Evolutionary conservation across 2,329 filamentous ascomycete species (phyloP).

Genomic region (Stemphylium lycopersici): DNA sequence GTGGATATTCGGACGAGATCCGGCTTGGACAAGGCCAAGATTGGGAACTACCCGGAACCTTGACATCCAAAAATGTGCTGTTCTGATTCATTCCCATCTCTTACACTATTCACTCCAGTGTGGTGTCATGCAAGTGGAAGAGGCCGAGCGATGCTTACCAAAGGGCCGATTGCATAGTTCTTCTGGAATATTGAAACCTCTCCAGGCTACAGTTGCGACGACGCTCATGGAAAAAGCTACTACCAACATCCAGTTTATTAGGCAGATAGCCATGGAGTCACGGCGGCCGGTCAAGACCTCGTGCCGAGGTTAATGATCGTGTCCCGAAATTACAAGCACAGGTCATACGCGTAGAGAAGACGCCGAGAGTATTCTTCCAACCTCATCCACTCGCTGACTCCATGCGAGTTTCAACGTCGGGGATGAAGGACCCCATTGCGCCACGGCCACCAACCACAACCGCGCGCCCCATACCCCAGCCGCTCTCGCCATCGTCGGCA

Average conservation of each 20-base stretch:
- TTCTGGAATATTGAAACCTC: not conserved
- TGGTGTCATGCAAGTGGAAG: not conserved
- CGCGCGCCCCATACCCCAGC: not conserved
- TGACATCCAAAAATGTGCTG: not conserved
- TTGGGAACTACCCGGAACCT: not conserved
- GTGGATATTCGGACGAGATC: too few relatives aligned
- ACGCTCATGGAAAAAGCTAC: not conserved
- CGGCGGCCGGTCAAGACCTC: not conserved
- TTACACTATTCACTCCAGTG: not conserved
- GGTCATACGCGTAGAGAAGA: conserved; percentile 4
- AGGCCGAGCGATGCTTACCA: not conserved
- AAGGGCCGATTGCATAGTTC: conserved; percentile 11
- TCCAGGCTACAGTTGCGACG: not conserved
- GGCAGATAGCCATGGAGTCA: not conserved
- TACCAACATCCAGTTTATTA: conserved; percentile 1
- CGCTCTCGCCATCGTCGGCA: not conserved
- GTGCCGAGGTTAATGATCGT: not conserved
- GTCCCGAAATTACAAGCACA: conserved; percentile 9
- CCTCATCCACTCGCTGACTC: not conserved
- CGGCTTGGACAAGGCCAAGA: not conserved
- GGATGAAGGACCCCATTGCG: conserved; percentile 7
- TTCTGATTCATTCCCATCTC: not conserved
- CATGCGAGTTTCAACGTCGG: conserved; percentile 14
- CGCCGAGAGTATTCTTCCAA: conserved; percentile 1
- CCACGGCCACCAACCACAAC: conserved; percentile 4